phyloP scores from a whole-genome alignment of 192 early-diverging fungal species.

The Coemansia sp. region DNA sequence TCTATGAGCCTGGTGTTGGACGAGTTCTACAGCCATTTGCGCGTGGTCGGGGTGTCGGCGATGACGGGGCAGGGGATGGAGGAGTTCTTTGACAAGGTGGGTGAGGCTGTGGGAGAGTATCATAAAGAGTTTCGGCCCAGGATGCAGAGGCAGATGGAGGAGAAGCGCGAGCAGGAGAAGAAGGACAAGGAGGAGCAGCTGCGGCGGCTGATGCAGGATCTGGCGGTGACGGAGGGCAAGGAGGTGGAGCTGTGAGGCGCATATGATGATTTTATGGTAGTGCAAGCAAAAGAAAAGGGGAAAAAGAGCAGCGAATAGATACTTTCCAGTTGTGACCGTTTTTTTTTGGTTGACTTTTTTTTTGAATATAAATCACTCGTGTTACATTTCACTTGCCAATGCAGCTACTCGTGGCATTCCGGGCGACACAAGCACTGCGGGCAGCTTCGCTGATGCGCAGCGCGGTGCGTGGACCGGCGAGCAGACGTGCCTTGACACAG shows the following conservation, averaged over 20 bases:
- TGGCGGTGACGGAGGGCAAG: slow-evolving; percentile 62
- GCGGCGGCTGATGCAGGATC: slow-evolving; percentile 82
- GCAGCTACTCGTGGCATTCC: not conserved
- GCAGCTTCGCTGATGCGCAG: too few relatives aligned
- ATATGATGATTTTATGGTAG: too few relatives aligned
- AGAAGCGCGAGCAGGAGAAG: slow-evolving; percentile 62
- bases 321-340: too few relatives aligned
- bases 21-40: slow-evolving; percentile 87
- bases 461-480: too few relatives aligned
- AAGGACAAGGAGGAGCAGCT: slow-evolving; percentile 70
- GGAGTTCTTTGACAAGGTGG: slow-evolving; percentile 80
- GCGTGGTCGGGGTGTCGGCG: slow-evolving; percentile 85
- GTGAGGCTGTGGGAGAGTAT: slow-evolving; percentile 82
- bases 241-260: slow-evolving; percentile 30
- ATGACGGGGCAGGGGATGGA: slow-evolving; percentile 92
- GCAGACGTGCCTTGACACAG: too few relatives aligned
- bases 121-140: slow-evolving; percentile 83
- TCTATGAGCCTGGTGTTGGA: slow-evolving; percentile 96
- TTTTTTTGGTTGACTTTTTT: slow-evolving; percentile 1
- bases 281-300: slow-evolving; percentile 1
- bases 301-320: slow-evolving; percentile 8
- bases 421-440: too few relatives aligned
- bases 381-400: not conserved
- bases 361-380: not conserved
- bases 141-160: slow-evolving; percentile 68